Base-by-base conservation (phyloP, 306 rosid species). In the Cucurbita maxima region DNA sequence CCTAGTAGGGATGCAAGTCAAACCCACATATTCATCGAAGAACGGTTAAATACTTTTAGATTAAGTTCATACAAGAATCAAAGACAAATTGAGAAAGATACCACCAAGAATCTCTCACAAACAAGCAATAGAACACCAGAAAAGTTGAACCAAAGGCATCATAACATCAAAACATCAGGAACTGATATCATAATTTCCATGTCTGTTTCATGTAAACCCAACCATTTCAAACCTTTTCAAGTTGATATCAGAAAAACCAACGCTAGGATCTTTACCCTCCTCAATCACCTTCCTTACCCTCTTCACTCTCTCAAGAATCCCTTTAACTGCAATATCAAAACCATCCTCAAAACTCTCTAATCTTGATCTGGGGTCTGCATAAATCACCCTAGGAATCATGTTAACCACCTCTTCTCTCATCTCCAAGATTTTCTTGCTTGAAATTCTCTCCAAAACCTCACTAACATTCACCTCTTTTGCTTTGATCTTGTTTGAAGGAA, bases 351-450 rank as follows among this genome's bases (percentile, higher is more conserved):
- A 40, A 3, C 53, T 70, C 71, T 78, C 75, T 75, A 83, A 67
- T 61, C 70, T 78, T 6, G 77, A 50, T 7, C 73, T 71, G 9
- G 85, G 88, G 15, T 82, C 76, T 4, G 83, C 85, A 61, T 83
- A 83, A 7, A 81, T 56, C 6, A 81, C 61, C 41, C 30, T 71
- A 0, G 89, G 89, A n/a, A 85, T 85, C 66, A 74, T 56, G 14
- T 41, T 76, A 6, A 85, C 68, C 48, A 85, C 80, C 11, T 79
- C 73, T 37, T 76, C 77, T 51, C 86, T 82, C 88, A 85, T 85
- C 1, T 18, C 78, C 14, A 41, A 9, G 25, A 78, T 70, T 59
- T 76, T 34, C n/a, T 47, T 71, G 16, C 58, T 58, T 3, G 87
- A 77, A 58, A 85, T 74, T 19, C 38, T 48, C 5, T n/a, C 36